phyloP scores from a whole-genome alignment of 176 grass and related monocot genomes.

The Puccinellia tenuiflora region DNA sequence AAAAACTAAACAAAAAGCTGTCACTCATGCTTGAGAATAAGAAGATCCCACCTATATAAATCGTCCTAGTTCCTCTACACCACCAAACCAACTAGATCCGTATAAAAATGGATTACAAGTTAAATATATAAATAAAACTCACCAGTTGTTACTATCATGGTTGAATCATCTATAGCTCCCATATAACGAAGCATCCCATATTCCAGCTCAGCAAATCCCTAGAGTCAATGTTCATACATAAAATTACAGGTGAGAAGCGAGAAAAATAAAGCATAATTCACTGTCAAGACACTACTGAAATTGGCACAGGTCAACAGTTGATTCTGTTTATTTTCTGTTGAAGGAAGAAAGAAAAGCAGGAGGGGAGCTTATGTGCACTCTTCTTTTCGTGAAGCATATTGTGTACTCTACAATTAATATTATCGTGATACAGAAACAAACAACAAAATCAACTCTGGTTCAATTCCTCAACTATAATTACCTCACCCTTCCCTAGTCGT shows the following conservation, averaged over 20 bases:
- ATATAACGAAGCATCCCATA: slow-evolving; percentile 96
- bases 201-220: slow-evolving; percentile 97
- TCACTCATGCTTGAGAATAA: neutral
- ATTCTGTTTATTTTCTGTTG: neutral
- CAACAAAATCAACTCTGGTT: neutral
- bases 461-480: slow-evolving; percentile 31
- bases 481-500: slow-evolving; percentile 89
- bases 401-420: neutral
- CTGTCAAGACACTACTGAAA: neutral
- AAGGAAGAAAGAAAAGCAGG: neutral
- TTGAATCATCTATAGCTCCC: slow-evolving; percentile 86
- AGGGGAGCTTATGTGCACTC: neutral
- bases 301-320: neutral
- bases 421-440: neutral
- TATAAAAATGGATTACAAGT: neutral
- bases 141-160: slow-evolving; percentile 89
- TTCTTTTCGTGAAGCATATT: neutral
- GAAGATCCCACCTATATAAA: slow-evolving; percentile 2
- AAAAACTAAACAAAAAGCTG: neutral
- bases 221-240: neutral
- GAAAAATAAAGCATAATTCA: neutral
- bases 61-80: neutral
- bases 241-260: neutral
- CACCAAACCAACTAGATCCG: neutral
- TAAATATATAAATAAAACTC: slow-evolving; percentile 25